A percentile compares a stretch with the other conserved stretches of the same genome.
Conservation (phyloP, 2,329 filamentous ascomycete genomes). For the Chrysoporthe puriensis region DNA sequence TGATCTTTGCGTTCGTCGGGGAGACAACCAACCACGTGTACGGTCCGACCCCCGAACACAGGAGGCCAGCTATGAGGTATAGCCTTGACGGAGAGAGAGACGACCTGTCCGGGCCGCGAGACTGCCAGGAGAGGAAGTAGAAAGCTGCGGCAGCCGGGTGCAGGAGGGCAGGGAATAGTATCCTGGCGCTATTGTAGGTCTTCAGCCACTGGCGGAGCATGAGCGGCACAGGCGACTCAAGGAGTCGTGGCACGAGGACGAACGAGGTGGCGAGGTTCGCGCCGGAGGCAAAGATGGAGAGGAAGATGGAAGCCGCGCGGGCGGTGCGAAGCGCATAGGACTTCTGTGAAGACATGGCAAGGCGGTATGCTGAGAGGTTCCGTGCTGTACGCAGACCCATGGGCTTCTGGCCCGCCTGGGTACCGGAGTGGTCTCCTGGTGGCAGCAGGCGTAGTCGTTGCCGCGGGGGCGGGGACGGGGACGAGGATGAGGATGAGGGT, state of each 20-base stretch:
- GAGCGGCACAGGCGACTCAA: conserved; percentile 58
- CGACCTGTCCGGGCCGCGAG: conserved; percentile 28
- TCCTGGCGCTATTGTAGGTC: conserved; percentile 44
- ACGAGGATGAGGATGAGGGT: too few relatives aligned
- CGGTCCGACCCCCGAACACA: conserved; percentile 52
- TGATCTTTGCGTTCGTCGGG: conserved; percentile 52
- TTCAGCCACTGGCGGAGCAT: conserved; percentile 59
- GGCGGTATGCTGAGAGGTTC: too few relatives aligned
- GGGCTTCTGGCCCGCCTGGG: too few relatives aligned
- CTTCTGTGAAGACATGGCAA: conserved; percentile 10
- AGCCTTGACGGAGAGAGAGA: conserved; percentile 42
- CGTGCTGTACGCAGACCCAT: too few relatives aligned
- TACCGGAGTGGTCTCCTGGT: too few relatives aligned
- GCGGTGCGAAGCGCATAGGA: conserved; percentile 44
- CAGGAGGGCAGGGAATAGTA: conserved; percentile 44
- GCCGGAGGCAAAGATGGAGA: conserved; percentile 50
- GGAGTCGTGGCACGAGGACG: conserved; percentile 53
- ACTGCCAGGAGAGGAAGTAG: conserved; percentile 48
- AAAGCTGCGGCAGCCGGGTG: conserved; percentile 47
- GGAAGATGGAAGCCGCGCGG: conserved; percentile 55
- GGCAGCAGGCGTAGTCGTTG: too few relatives aligned
- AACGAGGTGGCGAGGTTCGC: conserved; percentile 45
- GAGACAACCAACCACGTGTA: conserved; percentile 54
- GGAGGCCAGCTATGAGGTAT: conserved; percentile 50
- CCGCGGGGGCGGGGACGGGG: too few relatives aligned